phyloP scores from a whole-genome alignment of 1,139 yeast species.

The Lodderomyces jiufengensis region DNA sequence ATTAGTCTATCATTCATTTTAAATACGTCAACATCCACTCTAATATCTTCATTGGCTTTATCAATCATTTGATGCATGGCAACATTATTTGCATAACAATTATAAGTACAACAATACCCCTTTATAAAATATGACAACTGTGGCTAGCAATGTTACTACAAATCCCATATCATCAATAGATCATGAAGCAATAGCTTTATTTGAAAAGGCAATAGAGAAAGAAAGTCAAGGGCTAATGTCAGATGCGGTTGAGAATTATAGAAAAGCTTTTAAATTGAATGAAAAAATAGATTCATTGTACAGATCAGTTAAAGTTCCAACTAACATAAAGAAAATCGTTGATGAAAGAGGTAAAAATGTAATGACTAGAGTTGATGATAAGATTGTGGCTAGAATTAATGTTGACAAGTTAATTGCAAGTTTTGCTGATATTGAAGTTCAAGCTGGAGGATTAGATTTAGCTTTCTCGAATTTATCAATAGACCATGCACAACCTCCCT shows the following conservation, averaged over 20 bases:
- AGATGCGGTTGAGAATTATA: constrained; percentile 73
- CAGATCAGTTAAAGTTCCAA: constrained; percentile 46
- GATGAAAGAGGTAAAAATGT: constrained; percentile 31
- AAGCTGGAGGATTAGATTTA: constrained; percentile 17
- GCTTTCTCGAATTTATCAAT: constrained; percentile 32
- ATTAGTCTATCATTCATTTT: too few species aligned
- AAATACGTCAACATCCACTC: too few species aligned
- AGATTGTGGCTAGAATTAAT: constrained; percentile 33
- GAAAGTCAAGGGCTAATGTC: constrained; percentile 74
- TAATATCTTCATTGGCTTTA: too few species aligned
- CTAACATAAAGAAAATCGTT: constrained; percentile 20
- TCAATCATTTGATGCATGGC: too few species aligned
- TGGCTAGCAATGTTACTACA: neutral
- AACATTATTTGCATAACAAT: too few species aligned
- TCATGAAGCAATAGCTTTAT: constrained; percentile 52
- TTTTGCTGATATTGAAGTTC: constrained; percentile 25
- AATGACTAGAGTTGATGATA: constrained; percentile 28
- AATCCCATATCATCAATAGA: constrained; percentile 11
- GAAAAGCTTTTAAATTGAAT: constrained; percentile 67
- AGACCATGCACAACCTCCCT: constrained; percentile 35
- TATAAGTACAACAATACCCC: too few species aligned
- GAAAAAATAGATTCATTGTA: constrained; percentile 68
- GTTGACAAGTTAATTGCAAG: constrained; percentile 32
- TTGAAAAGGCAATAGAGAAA: constrained; percentile 68
- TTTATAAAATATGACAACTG: constrained; percentile 1